Evolutionary conservation across 2,329 filamentous ascomycete species (phyloP), one percentile per base, ranked within the genome.

Genomic region (Ambrosiella beaveri): DNA sequence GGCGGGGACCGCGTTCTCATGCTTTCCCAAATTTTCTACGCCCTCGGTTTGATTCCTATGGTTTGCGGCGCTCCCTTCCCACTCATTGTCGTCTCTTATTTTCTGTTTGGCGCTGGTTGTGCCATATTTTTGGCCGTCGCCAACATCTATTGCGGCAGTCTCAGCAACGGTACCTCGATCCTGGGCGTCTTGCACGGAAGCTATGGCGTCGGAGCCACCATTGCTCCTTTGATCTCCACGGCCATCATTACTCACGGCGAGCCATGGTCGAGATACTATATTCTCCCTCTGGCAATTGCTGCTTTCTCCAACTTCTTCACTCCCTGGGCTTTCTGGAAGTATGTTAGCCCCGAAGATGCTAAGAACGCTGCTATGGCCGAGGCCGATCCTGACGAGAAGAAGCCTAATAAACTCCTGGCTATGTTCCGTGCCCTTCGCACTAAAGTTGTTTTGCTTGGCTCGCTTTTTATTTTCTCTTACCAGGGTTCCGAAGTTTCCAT

Each of bases 401-500:
- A 36, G 17, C 44, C 53, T 9, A 54, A 55, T 15, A 57, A 58
- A 45, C 62, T 74, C 27, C 63, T 68, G 8, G 71, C 70, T 55
- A 74, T 79, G 73, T 64, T 76, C 53, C 62, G 76, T 65, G 71
- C 73, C 61, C 67, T 77, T 66, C 70, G 72, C 69, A 65, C 74
- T 71, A 67, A 78, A 17, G 75, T 82, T 3, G 86, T 89, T 0
- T 69, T 93, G 1, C 74, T 93, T 0, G 86, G 86, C 2, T 84
- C 87, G 0, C 68, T 88, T 8, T 93, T 93, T 72, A 86, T 93
- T 68, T 93, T 94, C 67, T 80, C 82, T 35, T 94, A 95, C 68
- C 86, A 93, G 69, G 88, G 87, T 39, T 84, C 85, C 40, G 88
- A 94, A 69, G 87, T 94, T 13, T 83, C 82, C 59, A 86, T 91